Conservation (phyloP, 2,329 filamentous ascomycete species). For the Alternaria arborescens region DNA sequence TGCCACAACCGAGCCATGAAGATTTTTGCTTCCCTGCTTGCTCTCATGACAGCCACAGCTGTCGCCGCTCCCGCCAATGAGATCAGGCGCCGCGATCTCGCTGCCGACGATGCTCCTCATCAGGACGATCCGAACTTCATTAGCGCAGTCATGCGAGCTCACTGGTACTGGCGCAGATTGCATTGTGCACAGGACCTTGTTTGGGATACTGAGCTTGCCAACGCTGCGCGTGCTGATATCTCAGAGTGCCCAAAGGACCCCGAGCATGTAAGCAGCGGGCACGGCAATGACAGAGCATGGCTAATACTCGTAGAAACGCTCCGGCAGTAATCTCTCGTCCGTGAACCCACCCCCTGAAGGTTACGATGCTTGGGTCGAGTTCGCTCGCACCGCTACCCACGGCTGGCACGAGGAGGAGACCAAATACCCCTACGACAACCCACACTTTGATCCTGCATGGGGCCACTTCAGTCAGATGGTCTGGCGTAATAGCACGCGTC, state of each 20-base stretch:
- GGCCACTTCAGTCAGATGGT: slow-evolving; percentile 53
- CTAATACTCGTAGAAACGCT: slow-evolving; percentile 35
- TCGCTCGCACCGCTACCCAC: slow-evolving; percentile 39
- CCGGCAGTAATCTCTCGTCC: slow-evolving; percentile 47
- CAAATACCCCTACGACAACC: slow-evolving; percentile 47
- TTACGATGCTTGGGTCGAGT: slow-evolving; percentile 41
- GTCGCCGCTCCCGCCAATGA: slow-evolving; percentile 32
- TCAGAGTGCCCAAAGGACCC: slow-evolving; percentile 34
- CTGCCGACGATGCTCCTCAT: slow-evolving; percentile 33
- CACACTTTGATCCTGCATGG: slow-evolving; percentile 38
- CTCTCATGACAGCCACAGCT: slow-evolving; percentile 32
- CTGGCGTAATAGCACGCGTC: slow-evolving; percentile 47
- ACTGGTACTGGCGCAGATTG: slow-evolving; percentile 49
- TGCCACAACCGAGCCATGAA: slow-evolving; percentile 36
- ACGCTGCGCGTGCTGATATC: slow-evolving; percentile 36
- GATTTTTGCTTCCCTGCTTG: slow-evolving; percentile 27
- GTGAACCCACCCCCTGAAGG: slow-evolving; percentile 30
- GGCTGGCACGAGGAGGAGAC: slow-evolving; percentile 50
- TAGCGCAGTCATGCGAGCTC: slow-evolving; percentile 43
- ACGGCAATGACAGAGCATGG: not conserved
- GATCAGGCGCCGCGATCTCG: slow-evolving; percentile 25
- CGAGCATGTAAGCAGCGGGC: slow-evolving; percentile 36
- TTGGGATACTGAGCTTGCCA: slow-evolving; percentile 42
- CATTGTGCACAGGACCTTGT: slow-evolving; percentile 48
- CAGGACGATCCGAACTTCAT: slow-evolving; percentile 44